Evolutionary conservation across 2,329 filamentous ascomycete genomes (phyloP).

Genomic region (Colletotrichum cuscutae): DNA sequence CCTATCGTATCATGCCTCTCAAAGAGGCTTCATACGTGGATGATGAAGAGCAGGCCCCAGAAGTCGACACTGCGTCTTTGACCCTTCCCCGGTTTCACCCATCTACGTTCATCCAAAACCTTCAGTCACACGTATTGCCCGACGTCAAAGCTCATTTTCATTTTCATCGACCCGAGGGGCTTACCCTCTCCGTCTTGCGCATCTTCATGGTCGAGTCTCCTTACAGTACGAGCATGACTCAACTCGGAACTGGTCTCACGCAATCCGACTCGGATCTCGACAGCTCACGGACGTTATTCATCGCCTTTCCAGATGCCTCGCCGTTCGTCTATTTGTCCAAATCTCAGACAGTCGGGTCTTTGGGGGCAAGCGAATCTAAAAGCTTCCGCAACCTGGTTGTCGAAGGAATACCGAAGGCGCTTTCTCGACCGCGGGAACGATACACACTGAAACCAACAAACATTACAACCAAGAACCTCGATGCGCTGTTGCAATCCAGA

Average conservation of each 20-base stretch:
- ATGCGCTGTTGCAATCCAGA: conserved; percentile 74
- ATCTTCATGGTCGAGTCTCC: conserved; percentile 85
- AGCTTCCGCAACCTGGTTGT: conserved; percentile 78
- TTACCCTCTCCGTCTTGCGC: conserved; percentile 79
- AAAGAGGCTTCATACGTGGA: conserved; percentile 50
- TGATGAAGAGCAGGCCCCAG: conserved; percentile 46
- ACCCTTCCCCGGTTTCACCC: conserved; percentile 80
- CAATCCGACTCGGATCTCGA: conserved; percentile 61
- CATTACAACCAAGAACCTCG: conserved; percentile 77
- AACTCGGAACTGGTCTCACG: conserved; percentile 45
- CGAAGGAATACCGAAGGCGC: conserved; percentile 83
- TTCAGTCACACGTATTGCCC: conserved; percentile 79
- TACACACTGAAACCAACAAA: conserved; percentile 76
- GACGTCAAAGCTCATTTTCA: conserved; percentile 88
- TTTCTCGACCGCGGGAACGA: conserved; percentile 78
- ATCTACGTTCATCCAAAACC: conserved; percentile 79
- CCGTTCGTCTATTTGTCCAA: conserved; percentile 77
- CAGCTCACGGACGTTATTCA: conserved; percentile 76
- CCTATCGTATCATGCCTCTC: conserved; percentile 68
- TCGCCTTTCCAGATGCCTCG: conserved; percentile 84
- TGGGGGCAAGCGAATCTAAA: conserved; percentile 62
- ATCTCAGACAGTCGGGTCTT: conserved; percentile 54
- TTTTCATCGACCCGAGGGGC: conserved; percentile 74
- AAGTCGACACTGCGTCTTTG: conserved; percentile 57
- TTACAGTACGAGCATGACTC: conserved; percentile 68